These are phyloP conservation scores for Kurtzmaniella natalensis DNA, from an alignment of 1,139 yeast genomes.

Conservation along the genomic window DNA sequence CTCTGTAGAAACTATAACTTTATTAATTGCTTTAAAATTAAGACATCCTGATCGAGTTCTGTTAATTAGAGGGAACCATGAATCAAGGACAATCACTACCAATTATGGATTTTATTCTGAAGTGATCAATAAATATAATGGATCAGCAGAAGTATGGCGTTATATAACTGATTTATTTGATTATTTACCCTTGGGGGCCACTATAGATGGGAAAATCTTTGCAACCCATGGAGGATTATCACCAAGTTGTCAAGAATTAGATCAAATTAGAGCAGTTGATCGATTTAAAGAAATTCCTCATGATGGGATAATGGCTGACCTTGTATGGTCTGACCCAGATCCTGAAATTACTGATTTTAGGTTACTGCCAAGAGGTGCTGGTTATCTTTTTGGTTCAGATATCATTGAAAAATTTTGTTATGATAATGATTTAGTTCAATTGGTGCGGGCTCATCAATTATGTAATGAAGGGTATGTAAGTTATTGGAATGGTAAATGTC, in stretches of 20 bases:
- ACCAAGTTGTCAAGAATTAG: slow-evolving; percentile 90
- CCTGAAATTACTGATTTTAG: slow-evolving; percentile 80
- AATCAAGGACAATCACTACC: slow-evolving; percentile 92
- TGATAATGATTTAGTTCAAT: slow-evolving; percentile 73
- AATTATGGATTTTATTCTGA: slow-evolving; percentile 96
- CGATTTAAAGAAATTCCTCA: slow-evolving; percentile 94
- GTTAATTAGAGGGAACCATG: slow-evolving; percentile 90
- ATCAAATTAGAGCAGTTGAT: slow-evolving; percentile 85
- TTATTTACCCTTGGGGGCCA: slow-evolving; percentile 83
- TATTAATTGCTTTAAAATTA: slow-evolving; percentile 77
- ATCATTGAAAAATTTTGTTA: slow-evolving; percentile 83
- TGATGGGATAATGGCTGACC: slow-evolving; percentile 98
- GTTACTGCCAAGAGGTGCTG: slow-evolving; percentile 94
- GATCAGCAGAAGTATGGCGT: slow-evolving; percentile 78
- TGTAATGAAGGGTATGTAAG: slow-evolving; percentile 96
- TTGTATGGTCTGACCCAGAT: slow-evolving; percentile 98
- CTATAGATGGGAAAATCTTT: slow-evolving; percentile 88
- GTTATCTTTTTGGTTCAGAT: slow-evolving; percentile 90
- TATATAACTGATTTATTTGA: slow-evolving; percentile 91
- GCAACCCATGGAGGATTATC: slow-evolving; percentile 96
- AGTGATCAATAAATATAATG: slow-evolving; percentile 80
- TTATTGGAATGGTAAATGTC: slow-evolving; percentile 82
- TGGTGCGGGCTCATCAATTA: slow-evolving; percentile 90
- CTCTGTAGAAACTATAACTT: slow-evolving; percentile 85
- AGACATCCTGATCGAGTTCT: slow-evolving; percentile 82